phyloP scores from a whole-genome alignment of 2,329 filamentous ascomycete genomes.

The Fusarium brevicatenulatum region DNA sequence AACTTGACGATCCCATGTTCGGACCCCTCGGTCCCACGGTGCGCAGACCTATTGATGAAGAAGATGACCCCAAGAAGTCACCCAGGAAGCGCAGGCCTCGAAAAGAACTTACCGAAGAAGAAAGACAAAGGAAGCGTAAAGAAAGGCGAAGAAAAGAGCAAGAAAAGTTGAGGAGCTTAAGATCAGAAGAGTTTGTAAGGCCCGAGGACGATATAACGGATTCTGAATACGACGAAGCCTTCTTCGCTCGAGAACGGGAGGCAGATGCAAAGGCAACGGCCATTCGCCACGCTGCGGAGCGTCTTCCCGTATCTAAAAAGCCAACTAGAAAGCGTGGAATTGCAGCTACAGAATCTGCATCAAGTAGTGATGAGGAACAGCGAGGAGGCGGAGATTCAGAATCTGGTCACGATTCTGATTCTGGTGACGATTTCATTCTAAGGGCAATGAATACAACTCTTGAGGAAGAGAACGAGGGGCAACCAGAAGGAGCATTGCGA shows the following conservation, averaged over 20 bases:
- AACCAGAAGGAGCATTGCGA: conserved; percentile 44
- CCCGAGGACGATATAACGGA: conserved; percentile 92
- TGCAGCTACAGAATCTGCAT: neutral
- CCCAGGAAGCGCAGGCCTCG: conserved; percentile 58
- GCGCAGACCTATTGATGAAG: conserved; percentile 62
- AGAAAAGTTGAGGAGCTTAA: conserved; percentile 83
- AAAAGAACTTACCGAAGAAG: conserved; percentile 66
- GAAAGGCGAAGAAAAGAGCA: conserved; percentile 73
- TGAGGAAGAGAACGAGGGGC: conserved; percentile 20
- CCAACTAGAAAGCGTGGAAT: conserved; percentile 44
- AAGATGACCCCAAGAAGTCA: conserved; percentile 64
- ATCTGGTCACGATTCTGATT: conserved; percentile 37
- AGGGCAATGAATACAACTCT: conserved; percentile 41
- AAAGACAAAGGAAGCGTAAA: conserved; percentile 71
- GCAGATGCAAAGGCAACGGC: conserved; percentile 48
- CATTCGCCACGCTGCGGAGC: neutral
- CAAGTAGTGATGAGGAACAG: conserved; percentile 4
- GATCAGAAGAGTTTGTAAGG: conserved; percentile 83
- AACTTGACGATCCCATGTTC: conserved; percentile 70
- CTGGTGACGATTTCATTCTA: conserved; percentile 42
- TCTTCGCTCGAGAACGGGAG: conserved; percentile 76
- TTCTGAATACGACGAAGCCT: conserved; percentile 73
- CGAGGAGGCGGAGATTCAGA: neutral
- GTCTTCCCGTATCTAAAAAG: conserved; percentile 40
- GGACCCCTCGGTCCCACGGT: conserved; percentile 72